Conservation (phyloP, 345 rosid species). For the Euclidium syriacum region DNA sequence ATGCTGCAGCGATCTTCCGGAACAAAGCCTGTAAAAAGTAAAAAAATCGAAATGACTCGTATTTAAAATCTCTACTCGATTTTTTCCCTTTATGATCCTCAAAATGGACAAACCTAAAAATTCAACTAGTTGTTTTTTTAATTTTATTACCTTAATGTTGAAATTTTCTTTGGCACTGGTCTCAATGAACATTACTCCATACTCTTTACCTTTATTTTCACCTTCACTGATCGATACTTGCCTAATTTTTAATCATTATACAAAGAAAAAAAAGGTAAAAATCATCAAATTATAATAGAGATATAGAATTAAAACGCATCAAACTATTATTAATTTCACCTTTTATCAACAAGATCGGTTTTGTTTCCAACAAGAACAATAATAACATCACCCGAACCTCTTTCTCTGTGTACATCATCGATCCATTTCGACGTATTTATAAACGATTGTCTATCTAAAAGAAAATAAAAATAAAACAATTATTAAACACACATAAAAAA, state of each 20-base stretch:
- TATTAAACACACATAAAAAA: not conserved
- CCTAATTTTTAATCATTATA: constrained; percentile 34
- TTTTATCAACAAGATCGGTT: constrained; percentile 83
- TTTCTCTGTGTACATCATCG: constrained; percentile 80
- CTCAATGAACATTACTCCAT: constrained; percentile 85
- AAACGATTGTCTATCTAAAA: constrained; percentile 70
- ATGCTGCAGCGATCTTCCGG: constrained; percentile 87
- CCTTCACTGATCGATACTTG: constrained; percentile 94
- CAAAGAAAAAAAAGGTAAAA: too few species aligned
- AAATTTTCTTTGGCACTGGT: constrained; percentile 96
- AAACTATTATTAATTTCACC: constrained; percentile 30
- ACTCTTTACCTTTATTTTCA: constrained; percentile 66
- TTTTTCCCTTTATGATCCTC: too few species aligned
- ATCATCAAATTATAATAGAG: too few species aligned
- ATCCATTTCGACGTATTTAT: constrained; percentile 83
- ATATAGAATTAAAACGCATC: too few species aligned
- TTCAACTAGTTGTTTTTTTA: constrained; percentile 13
- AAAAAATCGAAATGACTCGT: too few species aligned
- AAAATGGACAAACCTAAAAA: too few species aligned
- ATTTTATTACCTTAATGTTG: constrained; percentile 59
- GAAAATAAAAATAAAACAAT: not conserved
- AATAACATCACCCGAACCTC: constrained; percentile 68
- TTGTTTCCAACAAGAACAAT: constrained; percentile 92
- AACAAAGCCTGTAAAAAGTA: constrained; percentile 96
- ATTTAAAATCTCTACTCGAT: too few species aligned